Percentiles rank a stretch among this genome's conserved stretches.
These are phyloP conservation scores for Hebeloma cylindrosporum DNA, from an alignment of 768 basidiomycete species.

Conservation along the genomic window DNA sequence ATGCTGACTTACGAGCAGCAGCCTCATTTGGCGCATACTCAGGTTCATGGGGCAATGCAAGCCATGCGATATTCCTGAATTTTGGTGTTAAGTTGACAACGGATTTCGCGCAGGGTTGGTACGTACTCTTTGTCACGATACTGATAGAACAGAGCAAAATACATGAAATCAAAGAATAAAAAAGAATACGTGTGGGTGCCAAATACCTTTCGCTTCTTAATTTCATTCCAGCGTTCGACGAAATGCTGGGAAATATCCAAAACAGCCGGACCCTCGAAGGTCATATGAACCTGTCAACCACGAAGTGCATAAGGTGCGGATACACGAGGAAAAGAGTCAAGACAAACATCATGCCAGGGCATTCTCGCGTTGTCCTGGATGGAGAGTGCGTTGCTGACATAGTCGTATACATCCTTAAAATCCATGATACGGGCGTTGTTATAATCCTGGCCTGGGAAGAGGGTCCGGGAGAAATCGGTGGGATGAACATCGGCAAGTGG, in stretches of 20 bases:
- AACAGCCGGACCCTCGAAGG: constrained; percentile 75
- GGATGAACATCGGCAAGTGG: constrained; percentile 93
- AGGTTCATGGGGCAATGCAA: constrained; percentile 78
- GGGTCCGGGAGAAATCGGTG: constrained; percentile 73
- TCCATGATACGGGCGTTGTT: constrained; percentile 88
- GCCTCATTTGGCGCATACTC: constrained; percentile 63
- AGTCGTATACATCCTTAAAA: constrained; percentile 81
- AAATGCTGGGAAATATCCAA: constrained; percentile 95
- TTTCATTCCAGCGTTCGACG: constrained; percentile 86
- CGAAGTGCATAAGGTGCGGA: not conserved
- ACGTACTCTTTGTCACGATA: constrained; percentile 51
- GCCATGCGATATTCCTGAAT: constrained; percentile 56
- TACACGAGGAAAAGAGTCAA: not conserved
- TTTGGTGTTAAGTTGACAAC: constrained; percentile 2
- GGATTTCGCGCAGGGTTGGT: not conserved
- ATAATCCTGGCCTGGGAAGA: constrained; percentile 94
- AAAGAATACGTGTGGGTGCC: not conserved
- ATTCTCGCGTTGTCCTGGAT: constrained; percentile 71
- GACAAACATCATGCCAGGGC: constrained; percentile 94
- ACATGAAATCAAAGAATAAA: not conserved
- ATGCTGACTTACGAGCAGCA: constrained; percentile 46
- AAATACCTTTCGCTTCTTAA: constrained; percentile 80
- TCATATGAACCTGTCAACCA: constrained; percentile 70
- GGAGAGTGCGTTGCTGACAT: constrained; percentile 67
- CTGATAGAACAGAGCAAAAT: constrained; percentile 20